Evolutionary conservation across 2,329 filamentous ascomycete genomes (phyloP), one percentile per base, ranked within the genome.

Genomic region (Phaeophleospora eucalypticola): DNA sequence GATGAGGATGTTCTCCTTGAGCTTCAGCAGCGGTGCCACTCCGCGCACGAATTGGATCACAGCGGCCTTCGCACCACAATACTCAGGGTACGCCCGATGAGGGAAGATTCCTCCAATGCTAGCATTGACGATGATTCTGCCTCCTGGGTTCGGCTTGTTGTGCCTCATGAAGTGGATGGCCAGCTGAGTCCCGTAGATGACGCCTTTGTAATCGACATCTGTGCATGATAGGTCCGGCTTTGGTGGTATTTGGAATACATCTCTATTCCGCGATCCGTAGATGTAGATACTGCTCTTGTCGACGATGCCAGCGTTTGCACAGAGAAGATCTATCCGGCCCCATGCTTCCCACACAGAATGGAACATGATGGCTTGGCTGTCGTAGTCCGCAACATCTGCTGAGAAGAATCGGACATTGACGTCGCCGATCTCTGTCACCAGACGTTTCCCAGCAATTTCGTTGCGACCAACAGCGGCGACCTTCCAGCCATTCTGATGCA

Each of bases 201-300:
- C 68, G 3, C 72, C 72, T 57, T 78, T 78, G 61, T 72, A 73
- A 56, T 74, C 68, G n/a, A 76, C 60, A 52, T 79, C 74, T 1
- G 74, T 77, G 43, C 68, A 71, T 0, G 56, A 44, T 2, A 74
- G 53, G 51, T 77, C 67, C 1, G 75, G 76, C 48, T 67, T 67
- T 1, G 72, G 62, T 3, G 74, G 74, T 24, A 74, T 54, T 7
- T 59, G 57, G 15, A 62, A 63, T 3, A 45, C 42, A 9, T 17
- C 9, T 14, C 44, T 48, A 16, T 16, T 46, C 2, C 48, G 39
- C 27, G 43, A 46, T 12, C 15, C 36, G 8, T 43, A 50, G 18
- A 75, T 69, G 60, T 73, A 79, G 19, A 74, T 53, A 15, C 71
- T 75, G 14, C 65, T 68, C 9, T 53, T 58, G 55, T 78, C 75